phyloP scores from a whole-genome alignment of 2,329 filamentous ascomycete species.

The Tolypocladium cylindrosporum region DNA sequence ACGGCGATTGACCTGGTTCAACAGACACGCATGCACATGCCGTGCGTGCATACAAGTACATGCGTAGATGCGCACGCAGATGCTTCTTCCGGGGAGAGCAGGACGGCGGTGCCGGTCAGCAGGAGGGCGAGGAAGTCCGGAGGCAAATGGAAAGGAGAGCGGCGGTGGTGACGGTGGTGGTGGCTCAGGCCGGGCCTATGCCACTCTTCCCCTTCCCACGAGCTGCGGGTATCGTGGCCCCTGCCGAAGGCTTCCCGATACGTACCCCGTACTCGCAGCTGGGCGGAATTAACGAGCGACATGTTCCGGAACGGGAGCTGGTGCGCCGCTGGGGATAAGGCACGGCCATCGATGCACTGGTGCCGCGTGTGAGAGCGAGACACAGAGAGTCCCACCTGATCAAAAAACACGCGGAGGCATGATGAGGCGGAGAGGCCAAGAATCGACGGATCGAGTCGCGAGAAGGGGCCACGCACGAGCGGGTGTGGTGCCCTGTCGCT shows the following conservation, averaged over 20 bases:
- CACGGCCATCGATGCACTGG: not conserved
- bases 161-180: not conserved
- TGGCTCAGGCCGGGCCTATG: not conserved
- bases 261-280: not conserved
- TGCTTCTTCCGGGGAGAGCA: not conserved
- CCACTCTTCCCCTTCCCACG: not conserved
- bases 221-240: not conserved
- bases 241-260: not conserved
- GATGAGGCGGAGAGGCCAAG: not conserved
- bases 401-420: not conserved
- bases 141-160: not conserved
- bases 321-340: not conserved
- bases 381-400: not conserved
- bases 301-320: not conserved
- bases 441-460: not conserved
- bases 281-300: not conserved
- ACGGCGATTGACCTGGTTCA: not conserved
- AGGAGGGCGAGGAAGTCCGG: not conserved
- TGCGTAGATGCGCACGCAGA: not conserved
- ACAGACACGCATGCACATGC: slow-evolving; percentile 1
- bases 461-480: too few relatives aligned
- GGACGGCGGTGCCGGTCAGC: not conserved
- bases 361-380: not conserved
- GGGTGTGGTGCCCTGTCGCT: not conserved
- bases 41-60: slow-evolving; percentile 1